A percentile compares a stretch with the other conserved stretches of the same genome.
phyloP scores from a whole-genome alignment of 805 yeast species.

The Barnettozyma vustinii region DNA sequence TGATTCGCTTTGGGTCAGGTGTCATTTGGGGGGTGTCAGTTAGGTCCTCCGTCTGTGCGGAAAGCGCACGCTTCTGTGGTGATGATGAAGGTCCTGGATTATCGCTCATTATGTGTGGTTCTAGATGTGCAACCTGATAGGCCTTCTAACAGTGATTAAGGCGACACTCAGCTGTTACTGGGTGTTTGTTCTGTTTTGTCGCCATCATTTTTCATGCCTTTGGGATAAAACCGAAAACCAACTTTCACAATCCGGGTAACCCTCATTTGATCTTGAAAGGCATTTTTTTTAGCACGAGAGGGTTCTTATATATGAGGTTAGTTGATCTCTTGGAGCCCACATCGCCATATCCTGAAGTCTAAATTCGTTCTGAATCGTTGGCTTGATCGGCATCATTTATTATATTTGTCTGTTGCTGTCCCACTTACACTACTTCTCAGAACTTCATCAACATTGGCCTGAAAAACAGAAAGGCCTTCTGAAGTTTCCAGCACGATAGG shows the following conservation, averaged over 20 bases:
- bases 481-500: no score
- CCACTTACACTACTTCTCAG: no score
- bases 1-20: background rate
- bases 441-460: no score
- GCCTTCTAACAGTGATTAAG: background rate
- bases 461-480: no score
- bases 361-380: no score
- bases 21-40: background rate
- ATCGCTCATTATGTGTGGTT: background rate
- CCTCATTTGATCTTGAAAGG: no score
- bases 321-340: no score
- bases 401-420: no score
- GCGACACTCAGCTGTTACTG: background rate
- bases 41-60: background rate
- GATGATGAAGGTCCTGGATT: background rate
- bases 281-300: no score
- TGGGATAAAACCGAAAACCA: background rate
- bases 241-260: background rate
- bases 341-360: no score
- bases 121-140: background rate
- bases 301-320: no score
- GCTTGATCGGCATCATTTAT: no score
- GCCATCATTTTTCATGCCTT: conserved; percentile 1
- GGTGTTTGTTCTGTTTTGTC: background rate
- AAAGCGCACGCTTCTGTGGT: background rate